A percentile compares a stretch with the other conserved stretches of the same genome.
These are phyloP conservation scores for Chimonanthus praecox DNA, from an alignment of 164 flowering plant genomes.

Conservation along the genomic window DNA sequence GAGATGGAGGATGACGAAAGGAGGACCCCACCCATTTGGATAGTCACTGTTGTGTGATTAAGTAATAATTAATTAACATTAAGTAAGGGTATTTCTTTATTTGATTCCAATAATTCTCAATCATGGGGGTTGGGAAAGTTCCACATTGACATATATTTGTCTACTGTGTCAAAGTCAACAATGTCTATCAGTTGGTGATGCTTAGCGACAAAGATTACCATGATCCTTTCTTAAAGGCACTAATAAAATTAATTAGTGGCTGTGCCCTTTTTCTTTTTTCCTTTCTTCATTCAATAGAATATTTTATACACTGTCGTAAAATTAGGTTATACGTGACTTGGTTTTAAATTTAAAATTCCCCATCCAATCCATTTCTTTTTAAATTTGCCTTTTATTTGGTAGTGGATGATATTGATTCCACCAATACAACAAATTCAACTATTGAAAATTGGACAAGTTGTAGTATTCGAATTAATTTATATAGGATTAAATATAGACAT, in stretches of 20 bases:
- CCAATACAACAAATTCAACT: too few relatives aligned
- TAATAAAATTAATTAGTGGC: neutral
- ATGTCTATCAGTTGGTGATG: slow-evolving; percentile 12
- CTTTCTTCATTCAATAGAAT: neutral
- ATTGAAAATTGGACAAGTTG: too few relatives aligned
- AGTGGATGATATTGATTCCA: too few relatives aligned
- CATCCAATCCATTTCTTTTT: too few relatives aligned
- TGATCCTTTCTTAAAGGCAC: neutral
- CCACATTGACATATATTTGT: neutral
- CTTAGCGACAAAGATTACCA: slow-evolving; percentile 16
- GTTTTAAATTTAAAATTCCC: too few relatives aligned
- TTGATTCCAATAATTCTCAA: slow-evolving; percentile 6
- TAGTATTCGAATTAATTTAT: too few relatives aligned
- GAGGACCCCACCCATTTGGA: slow-evolving; percentile 1
- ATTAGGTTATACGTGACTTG: too few relatives aligned
- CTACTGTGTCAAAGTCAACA: slow-evolving; percentile 17
- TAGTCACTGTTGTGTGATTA: slow-evolving; percentile 3
- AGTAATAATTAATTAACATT: neutral
- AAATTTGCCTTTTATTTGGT: too few relatives aligned
- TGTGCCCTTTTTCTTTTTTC: neutral
- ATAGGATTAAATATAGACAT: too few relatives aligned
- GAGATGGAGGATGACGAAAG: neutral
- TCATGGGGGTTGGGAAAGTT: slow-evolving; percentile 2
- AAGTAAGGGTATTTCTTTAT: slow-evolving; percentile 4
- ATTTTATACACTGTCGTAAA: neutral